Percentiles rank a stretch among this genome's conserved stretches.
Conservation (phyloP, 352 stramenopile species). For the Pilasporangium apinafurcum region DNA sequence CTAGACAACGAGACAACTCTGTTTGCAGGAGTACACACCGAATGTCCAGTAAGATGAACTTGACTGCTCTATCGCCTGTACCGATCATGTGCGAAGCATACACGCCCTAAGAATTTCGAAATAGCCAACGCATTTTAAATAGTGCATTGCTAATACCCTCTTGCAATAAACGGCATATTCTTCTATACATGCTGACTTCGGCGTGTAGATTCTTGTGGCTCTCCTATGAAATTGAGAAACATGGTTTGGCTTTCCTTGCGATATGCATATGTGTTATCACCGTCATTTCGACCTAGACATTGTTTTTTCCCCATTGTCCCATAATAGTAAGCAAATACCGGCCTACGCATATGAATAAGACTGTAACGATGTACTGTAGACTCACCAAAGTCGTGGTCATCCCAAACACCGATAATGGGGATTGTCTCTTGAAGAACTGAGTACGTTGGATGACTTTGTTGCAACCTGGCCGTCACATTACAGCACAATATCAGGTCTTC, state of each 20-base stretch:
- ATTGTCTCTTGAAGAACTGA: slow-evolving; percentile 36
- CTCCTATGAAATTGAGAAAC: slow-evolving; percentile 81
- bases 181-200: slow-evolving; percentile 54
- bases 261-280: slow-evolving; percentile 60
- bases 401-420: slow-evolving; percentile 75
- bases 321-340: too few species aligned
- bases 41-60: slow-evolving; percentile 84
- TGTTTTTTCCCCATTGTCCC: too few species aligned
- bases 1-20: too few species aligned
- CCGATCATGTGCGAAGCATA: slow-evolving; percentile 77
- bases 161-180: too few species aligned
- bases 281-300: slow-evolving; percentile 46
- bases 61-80: slow-evolving; percentile 45
- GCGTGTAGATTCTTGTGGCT: slow-evolving; percentile 55
- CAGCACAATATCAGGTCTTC: slow-evolving; percentile 1
- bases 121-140: not conserved
- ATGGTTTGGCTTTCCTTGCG: slow-evolving; percentile 67
- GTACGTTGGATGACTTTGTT: slow-evolving; percentile 54
- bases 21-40: slow-evolving; percentile 25
- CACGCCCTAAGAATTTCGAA: slow-evolving; percentile 32
- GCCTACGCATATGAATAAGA: too few species aligned
- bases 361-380: too few species aligned
- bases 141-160: too few species aligned
- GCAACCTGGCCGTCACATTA: slow-evolving; percentile 24
- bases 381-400: slow-evolving; percentile 87